These are phyloP conservation scores for Fusarium pininemorale DNA, from an alignment of 2,329 filamentous ascomycete genomes.

Conservation along the genomic window DNA sequence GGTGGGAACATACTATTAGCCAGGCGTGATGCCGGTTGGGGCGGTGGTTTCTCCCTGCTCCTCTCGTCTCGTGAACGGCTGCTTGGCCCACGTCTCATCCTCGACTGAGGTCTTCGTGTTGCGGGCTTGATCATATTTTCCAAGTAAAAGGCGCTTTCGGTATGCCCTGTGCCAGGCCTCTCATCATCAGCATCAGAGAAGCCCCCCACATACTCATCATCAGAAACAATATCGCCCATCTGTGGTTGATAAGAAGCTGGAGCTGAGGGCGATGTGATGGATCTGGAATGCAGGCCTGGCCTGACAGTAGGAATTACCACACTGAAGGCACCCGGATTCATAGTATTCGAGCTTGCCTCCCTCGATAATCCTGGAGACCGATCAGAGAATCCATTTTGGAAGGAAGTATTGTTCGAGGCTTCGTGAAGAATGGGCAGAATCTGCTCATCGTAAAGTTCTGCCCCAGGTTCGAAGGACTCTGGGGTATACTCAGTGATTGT, in stretches of 20 bases:
- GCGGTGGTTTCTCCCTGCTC: slow-evolving; percentile 47
- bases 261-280: slow-evolving; percentile 81
- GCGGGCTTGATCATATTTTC: slow-evolving; percentile 70
- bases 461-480: slow-evolving; percentile 75
- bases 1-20: slow-evolving; percentile 46
- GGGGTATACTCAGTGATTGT: slow-evolving; percentile 72
- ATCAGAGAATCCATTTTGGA: slow-evolving; percentile 90
- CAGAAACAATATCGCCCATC: slow-evolving; percentile 71
- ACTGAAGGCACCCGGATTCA: slow-evolving; percentile 70
- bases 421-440: slow-evolving; percentile 90
- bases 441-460: slow-evolving; percentile 90
- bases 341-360: slow-evolving; percentile 67
- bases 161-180: slow-evolving; percentile 51
- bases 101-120: slow-evolving; percentile 64
- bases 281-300: slow-evolving; percentile 80
- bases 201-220: slow-evolving; percentile 78
- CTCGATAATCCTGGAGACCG: slow-evolving; percentile 69
- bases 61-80: slow-evolving; percentile 49
- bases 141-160: slow-evolving; percentile 62
- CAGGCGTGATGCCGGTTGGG: slow-evolving; percentile 55
- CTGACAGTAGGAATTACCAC: slow-evolving; percentile 54
- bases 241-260: slow-evolving; percentile 64
- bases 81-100: slow-evolving; percentile 43
- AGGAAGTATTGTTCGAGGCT: slow-evolving; percentile 80
- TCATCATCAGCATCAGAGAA: slow-evolving; percentile 82